Evolutionary conservation across 1,139 yeast species (phyloP), one percentile per base, ranked within the genome.

Genomic region (Geotrichum macrosporum): DNA sequence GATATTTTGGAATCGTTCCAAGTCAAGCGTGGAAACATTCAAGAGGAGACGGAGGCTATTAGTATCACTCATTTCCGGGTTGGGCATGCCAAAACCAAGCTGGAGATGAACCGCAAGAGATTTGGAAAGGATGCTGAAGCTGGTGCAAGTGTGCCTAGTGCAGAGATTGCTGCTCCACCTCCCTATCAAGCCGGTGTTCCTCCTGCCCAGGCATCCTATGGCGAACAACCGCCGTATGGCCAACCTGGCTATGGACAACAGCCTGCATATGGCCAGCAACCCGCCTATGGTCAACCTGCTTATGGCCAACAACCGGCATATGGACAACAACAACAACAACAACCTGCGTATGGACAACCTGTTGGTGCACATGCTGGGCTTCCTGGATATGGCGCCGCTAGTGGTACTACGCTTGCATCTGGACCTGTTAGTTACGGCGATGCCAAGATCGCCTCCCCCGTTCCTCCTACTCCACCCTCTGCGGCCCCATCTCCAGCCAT

Each of bases 51-150:
- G 1, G 97, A 89, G 62, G 81, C 84, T 1, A 78, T 92, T 57
- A 83, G 88, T 16, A 77, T 92, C 51, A 85, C 96, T 2, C 94
- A 86, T 61, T 92, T 92, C 74, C 84, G 85, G 59, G 75, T 85
- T 12, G 95, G 95, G 13, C 94, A 84, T 60, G 94, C 95, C 13
- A 85, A 83, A 69, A 69, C 77, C 50, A 89, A 86, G 66, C 71
- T 89, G 52, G 96, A 87, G 57, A 76, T 86, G 63, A 83, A 95
- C 13, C 81, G 78, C 65, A 80, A 83, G 67, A 76, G 87, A 57
- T 85, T 80, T 58, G 89, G 82, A 51, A 73, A 73, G 51, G 72
- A 67, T 13, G 65, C 65, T 2, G 69, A 64, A 22, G 69, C 71
- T 16, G 65, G 64, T 16, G 57, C 67, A 19, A 60, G 63, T 4